Conservation (phyloP, 192 early-diverging fungal genomes). For the Podila minutissima region DNA sequence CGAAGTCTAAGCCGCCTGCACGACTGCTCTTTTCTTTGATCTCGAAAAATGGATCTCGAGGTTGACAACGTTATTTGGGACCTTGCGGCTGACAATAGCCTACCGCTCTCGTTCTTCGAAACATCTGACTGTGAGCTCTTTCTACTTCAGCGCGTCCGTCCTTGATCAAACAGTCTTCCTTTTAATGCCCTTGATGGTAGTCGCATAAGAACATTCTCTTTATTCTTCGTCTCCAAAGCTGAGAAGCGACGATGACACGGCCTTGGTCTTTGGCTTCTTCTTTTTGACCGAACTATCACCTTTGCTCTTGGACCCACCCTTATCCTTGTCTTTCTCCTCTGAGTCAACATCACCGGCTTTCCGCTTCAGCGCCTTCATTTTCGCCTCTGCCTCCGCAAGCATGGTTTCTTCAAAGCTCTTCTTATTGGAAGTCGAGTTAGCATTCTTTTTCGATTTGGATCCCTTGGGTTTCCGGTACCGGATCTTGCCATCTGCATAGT, state of each 20-base stretch:
- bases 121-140: too few relatives aligned
- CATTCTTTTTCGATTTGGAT: slow-evolving; percentile 6
- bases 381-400: slow-evolving; percentile 20
- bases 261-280: slow-evolving; percentile 31
- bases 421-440: background rate
- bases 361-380: slow-evolving; percentile 13
- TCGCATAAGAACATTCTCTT: background rate
- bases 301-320: background rate
- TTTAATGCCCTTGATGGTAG: too few relatives aligned
- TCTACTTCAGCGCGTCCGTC: too few relatives aligned
- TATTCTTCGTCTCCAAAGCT: slow-evolving; percentile 45
- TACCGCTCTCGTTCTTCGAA: too few relatives aligned
- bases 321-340: background rate
- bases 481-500: slow-evolving; percentile 49
- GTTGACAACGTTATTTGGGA: too few relatives aligned
- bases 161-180: too few relatives aligned
- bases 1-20: too few relatives aligned
- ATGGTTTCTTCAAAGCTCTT: slow-evolving; percentile 33
- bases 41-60: too few relatives aligned
- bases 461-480: slow-evolving; percentile 43
- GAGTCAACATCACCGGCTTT: slow-evolving; percentile 5
- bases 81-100: too few relatives aligned
- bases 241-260: slow-evolving; percentile 13
- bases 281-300: background rate
- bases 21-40: too few relatives aligned